Conservation (phyloP, 495 filamentous ascomycete species). For the Lepraria neglecta region DNA sequence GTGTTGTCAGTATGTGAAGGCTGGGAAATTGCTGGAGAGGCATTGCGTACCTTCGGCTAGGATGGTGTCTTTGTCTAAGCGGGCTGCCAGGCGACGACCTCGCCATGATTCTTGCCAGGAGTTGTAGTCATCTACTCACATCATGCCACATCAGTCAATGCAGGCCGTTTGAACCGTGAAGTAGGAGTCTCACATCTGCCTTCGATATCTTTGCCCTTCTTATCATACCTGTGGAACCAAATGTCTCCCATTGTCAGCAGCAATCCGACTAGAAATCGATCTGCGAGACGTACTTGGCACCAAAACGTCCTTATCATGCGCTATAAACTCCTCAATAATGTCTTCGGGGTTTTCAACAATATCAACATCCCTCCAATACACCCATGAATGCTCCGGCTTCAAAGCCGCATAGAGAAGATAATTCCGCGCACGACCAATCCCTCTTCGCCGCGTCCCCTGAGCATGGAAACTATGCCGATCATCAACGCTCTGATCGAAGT, state of each 20-base stretch:
- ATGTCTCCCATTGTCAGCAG: constrained; percentile 49
- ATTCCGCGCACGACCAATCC: constrained; percentile 68
- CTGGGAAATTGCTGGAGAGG: not conserved
- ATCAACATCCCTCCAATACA: constrained; percentile 82
- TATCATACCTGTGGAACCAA: constrained; percentile 71
- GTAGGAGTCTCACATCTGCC: constrained; percentile 57
- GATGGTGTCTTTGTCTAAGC: constrained; percentile 22
- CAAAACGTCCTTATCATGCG: constrained; percentile 68
- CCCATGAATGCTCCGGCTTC: constrained; percentile 75
- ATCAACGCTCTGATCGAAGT: constrained; percentile 56
- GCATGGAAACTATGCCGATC: constrained; percentile 65
- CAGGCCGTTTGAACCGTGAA: not conserved
- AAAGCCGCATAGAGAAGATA: constrained; percentile 64
- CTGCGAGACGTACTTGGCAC: constrained; percentile 61
- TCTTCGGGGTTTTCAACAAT: constrained; percentile 65
- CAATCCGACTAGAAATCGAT: constrained; percentile 30
- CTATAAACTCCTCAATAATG: constrained; percentile 74
- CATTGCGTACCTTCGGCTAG: constrained; percentile 25
- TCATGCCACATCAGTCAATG: constrained; percentile 1
- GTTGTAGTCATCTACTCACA: constrained; percentile 28
- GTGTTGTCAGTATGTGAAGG: not conserved
- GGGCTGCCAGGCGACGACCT: constrained; percentile 19
- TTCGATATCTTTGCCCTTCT: constrained; percentile 65
- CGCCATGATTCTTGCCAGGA: constrained; percentile 29
- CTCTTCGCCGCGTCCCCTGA: constrained; percentile 68